phyloP scores from a whole-genome alignment of 2,329 filamentous ascomycete species.

The Monilinia laxa region DNA sequence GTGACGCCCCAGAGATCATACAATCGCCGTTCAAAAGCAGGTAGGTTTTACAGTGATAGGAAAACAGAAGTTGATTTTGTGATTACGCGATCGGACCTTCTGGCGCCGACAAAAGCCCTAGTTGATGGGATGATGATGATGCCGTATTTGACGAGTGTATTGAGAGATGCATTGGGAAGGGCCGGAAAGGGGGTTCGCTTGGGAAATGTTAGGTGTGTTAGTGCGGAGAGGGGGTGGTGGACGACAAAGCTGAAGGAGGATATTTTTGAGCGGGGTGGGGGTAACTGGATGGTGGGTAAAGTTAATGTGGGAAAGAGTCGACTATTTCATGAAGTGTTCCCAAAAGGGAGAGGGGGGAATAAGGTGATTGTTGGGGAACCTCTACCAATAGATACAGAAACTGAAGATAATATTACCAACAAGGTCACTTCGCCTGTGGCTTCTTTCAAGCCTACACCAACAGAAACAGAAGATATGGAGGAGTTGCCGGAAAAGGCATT shows the following conservation, averaged over 20 bases:
- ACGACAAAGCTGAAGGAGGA: conserved; percentile 82
- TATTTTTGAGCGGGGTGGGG: conserved; percentile 80
- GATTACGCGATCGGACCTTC: conserved; percentile 81
- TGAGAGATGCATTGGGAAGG: conserved; percentile 73
- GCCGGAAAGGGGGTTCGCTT: conserved; percentile 70
- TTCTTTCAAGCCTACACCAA: background rate
- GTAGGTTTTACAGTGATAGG: conserved; percentile 64
- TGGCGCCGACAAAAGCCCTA: conserved; percentile 79
- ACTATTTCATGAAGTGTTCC: conserved; percentile 88
- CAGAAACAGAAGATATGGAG: conserved; percentile 27
- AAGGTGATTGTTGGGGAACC: conserved; percentile 18
- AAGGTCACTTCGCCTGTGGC: background rate
- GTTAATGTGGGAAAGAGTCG: conserved; percentile 97
- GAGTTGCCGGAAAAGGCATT: conserved; percentile 22
- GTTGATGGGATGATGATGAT: conserved; percentile 85
- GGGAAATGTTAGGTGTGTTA: conserved; percentile 85
- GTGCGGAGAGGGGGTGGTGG: conserved; percentile 86
- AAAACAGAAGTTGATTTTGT: conserved; percentile 84
- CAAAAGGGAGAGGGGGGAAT: conserved; percentile 54
- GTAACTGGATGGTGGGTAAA: conserved; percentile 95
- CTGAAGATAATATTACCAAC: background rate
- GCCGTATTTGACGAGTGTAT: conserved; percentile 75
- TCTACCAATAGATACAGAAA: background rate
- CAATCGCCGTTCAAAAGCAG: conserved; percentile 72
- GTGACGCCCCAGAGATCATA: conserved; percentile 72